phyloP scores from a whole-genome alignment of 176 grass and related monocot species.

The Oryza nivara region DNA sequence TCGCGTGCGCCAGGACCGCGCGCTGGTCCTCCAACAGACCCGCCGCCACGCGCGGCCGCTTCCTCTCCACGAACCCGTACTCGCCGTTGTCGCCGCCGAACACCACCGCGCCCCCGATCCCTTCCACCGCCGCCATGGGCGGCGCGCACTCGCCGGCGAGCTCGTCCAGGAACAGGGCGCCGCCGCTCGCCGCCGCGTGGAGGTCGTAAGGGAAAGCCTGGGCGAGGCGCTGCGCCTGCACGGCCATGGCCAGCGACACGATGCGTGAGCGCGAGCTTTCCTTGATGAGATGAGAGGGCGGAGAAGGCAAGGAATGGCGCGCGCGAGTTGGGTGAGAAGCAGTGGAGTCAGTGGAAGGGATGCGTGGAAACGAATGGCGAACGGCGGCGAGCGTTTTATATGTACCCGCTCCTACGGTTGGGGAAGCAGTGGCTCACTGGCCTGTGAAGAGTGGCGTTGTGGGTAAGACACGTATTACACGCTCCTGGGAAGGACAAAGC shows the following conservation, averaged over 20 bases:
- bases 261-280: not conserved
- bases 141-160: not conserved
- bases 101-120: not conserved
- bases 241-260: constrained; percentile 43
- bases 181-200: not conserved
- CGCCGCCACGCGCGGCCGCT: constrained; percentile 32
- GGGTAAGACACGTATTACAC: constrained; percentile 12
- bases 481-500: not conserved
- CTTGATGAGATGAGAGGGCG: not conserved
- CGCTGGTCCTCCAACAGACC: not conserved
- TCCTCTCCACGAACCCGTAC: constrained; percentile 34
- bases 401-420: not conserved
- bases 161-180: not conserved
- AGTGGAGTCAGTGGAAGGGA: not conserved
- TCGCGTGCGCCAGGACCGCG: not conserved
- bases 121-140: not conserved
- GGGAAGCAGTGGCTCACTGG: not conserved
- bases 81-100: not conserved
- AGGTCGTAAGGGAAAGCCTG: constrained; percentile 33
- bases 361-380: not conserved
- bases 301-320: not conserved
- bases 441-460: not conserved
- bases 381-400: constrained; percentile 1
- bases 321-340: not conserved
- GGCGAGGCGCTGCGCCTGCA: constrained; percentile 48